A percentile compares a stretch with the other conserved stretches of the same genome.
Conservation (phyloP, 495 filamentous ascomycete species). For the Aspergillus incahuasiensis region DNA sequence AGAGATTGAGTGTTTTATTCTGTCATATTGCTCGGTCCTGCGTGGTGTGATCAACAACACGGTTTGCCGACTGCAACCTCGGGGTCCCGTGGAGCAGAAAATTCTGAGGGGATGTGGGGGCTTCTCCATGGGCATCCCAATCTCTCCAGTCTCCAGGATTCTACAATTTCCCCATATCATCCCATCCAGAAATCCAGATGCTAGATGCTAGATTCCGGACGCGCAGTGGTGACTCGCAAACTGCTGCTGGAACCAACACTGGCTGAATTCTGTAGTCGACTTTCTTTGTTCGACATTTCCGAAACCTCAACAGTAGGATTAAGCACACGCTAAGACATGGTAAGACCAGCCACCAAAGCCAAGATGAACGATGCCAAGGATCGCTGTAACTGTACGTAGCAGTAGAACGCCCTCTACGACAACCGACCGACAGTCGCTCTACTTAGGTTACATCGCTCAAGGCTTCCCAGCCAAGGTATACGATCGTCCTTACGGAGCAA, state of each 20-base stretch:
- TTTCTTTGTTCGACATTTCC: background rate
- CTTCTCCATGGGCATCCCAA: conserved; percentile 5
- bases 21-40: background rate
- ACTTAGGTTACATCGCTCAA: background rate
- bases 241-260: background rate
- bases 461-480: conserved; percentile 14
- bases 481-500: conserved; percentile 4
- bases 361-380: conserved; percentile 7
- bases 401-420: background rate
- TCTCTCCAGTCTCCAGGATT: conserved; percentile 4
- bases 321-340: conserved; percentile 9
- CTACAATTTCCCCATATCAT: background rate
- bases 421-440: too few species aligned
- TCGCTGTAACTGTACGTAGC: background rate
- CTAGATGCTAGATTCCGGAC: too few species aligned
- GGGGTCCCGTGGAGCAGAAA: background rate
- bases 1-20: too few species aligned
- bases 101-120: conserved; percentile 5
- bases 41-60: background rate
- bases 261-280: background rate
- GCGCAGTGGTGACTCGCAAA: background rate
- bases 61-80: background rate
- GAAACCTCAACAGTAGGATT: background rate
- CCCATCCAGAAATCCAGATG: too few species aligned
- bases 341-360: conserved; percentile 9